A percentile compares a stretch with the other conserved stretches of the same genome.
Evolutionary conservation across 2,329 filamentous ascomycete genomes (phyloP).

Genomic region (Alternaria consortialis): DNA sequence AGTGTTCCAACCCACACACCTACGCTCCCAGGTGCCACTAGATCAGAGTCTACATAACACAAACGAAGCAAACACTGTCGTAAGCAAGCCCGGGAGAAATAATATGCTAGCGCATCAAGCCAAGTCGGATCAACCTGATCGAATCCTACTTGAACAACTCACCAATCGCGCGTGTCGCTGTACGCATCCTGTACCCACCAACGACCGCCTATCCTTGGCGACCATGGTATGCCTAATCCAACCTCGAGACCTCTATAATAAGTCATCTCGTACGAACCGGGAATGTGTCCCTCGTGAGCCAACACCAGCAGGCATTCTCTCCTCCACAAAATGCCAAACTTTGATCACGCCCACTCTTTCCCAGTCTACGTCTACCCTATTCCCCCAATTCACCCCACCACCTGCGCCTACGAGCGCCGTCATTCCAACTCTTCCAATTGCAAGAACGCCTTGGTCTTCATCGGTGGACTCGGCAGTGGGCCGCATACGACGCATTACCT

Average conservation of each 20-base stretch:
- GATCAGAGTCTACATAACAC: neutral
- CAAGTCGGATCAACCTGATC: neutral
- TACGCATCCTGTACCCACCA: neutral
- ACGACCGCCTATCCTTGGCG: neutral
- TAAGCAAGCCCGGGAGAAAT: neutral
- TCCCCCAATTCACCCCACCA: conserved; percentile 6
- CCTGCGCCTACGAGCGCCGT: conserved; percentile 26
- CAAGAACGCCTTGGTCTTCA: conserved; percentile 23
- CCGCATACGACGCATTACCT: conserved; percentile 22
- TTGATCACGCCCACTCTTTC: conserved; percentile 1
- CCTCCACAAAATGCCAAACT: neutral
- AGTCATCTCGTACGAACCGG: neutral
- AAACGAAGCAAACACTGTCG: neutral
- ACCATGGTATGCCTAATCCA: neutral
- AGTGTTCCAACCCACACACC: neutral
- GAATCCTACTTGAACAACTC: neutral
- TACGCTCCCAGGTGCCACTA: neutral
- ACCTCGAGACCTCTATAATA: neutral
- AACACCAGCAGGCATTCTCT: neutral
- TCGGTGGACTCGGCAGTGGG: conserved; percentile 28
- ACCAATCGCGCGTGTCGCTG: neutral
- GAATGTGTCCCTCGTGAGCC: neutral
- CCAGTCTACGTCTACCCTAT: conserved; percentile 25
- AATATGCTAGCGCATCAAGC: neutral
- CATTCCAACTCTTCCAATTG: conserved; percentile 11